These are phyloP conservation scores for Avena sativa DNA, from an alignment of 176 grass and related monocot species.

Conservation along the genomic window DNA sequence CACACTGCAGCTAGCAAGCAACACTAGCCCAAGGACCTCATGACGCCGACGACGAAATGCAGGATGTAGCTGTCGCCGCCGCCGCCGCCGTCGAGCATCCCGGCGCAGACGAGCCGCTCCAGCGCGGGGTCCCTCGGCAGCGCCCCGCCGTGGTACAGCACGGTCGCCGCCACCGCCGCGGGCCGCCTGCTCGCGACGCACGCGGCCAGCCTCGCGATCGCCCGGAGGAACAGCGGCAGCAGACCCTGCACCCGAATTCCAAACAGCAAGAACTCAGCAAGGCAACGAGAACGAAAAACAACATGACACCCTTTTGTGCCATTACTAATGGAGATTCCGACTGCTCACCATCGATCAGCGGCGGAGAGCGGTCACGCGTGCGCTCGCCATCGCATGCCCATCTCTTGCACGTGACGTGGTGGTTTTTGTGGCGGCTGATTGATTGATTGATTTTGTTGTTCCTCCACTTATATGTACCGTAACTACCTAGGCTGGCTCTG, in stretches of 20 bases:
- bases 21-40: constrained; percentile 59
- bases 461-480: background rate
- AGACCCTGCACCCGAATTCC: background rate
- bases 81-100: constrained; percentile 48
- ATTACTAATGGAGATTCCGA: too few relatives aligned
- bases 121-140: constrained; percentile 68
- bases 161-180: constrained; percentile 59
- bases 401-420: background rate
- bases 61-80: constrained; percentile 59
- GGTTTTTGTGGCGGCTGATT: background rate
- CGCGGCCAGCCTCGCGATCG: constrained; percentile 47
- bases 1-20: too few relatives aligned
- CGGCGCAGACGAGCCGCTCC: constrained; percentile 70
- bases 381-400: background rate
- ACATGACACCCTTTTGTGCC: too few relatives aligned
- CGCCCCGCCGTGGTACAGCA: constrained; percentile 69
- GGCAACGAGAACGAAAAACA: background rate
- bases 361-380: background rate
- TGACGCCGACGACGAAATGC: constrained; percentile 58
- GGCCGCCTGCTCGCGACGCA: constrained; percentile 54
- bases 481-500: background rate
- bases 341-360: background rate
- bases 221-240: constrained; percentile 58
- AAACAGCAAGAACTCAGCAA: background rate
- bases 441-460: background rate